Conservation (phyloP, 2,329 filamentous ascomycete genomes). For the Fusarium mangiferae region DNA sequence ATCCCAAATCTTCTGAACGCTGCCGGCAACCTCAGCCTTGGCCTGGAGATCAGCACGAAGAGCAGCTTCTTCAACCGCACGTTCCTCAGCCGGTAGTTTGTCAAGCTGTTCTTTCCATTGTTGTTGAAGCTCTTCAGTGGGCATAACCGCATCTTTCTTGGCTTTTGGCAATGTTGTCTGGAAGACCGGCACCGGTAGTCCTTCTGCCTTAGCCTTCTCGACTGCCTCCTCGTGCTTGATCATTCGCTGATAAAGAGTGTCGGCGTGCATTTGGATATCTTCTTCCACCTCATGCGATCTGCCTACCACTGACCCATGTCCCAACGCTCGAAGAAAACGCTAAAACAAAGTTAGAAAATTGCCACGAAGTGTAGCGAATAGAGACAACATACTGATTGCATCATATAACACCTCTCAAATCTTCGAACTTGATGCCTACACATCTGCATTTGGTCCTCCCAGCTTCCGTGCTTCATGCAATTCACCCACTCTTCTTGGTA, state of each 20-base stretch:
- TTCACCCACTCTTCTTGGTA: conserved; percentile 85
- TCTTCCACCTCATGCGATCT: conserved; percentile 78
- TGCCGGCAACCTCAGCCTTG: conserved; percentile 69
- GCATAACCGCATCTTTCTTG: conserved; percentile 38
- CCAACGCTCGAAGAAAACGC: conserved; percentile 90
- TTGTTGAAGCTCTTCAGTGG: conserved; percentile 60
- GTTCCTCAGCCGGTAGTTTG: conserved; percentile 67
- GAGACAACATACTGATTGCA: conserved; percentile 73
- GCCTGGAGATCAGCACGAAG: conserved; percentile 70
- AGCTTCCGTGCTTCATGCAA: conserved; percentile 81
- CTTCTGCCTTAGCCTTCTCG: conserved; percentile 73
- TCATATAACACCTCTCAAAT: conserved; percentile 88
- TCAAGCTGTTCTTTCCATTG: conserved; percentile 65
- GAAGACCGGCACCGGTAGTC: conserved; percentile 68
- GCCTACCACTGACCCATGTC: conserved; percentile 78
- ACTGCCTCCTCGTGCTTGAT: conserved; percentile 80
- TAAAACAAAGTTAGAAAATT: conserved; percentile 49
- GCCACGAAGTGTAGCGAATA: no score
- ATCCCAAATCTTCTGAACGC: conserved; percentile 56
- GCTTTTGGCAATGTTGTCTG: conserved; percentile 62
- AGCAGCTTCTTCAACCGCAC: conserved; percentile 71
- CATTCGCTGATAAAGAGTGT: conserved; percentile 89
- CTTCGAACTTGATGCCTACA: conserved; percentile 80
- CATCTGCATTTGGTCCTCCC: conserved; percentile 77
- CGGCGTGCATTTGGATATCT: conserved; percentile 94